Evolutionary conservation across 2,329 filamentous ascomycete species (phyloP).

Genomic region (Scytalidium lignicola): DNA sequence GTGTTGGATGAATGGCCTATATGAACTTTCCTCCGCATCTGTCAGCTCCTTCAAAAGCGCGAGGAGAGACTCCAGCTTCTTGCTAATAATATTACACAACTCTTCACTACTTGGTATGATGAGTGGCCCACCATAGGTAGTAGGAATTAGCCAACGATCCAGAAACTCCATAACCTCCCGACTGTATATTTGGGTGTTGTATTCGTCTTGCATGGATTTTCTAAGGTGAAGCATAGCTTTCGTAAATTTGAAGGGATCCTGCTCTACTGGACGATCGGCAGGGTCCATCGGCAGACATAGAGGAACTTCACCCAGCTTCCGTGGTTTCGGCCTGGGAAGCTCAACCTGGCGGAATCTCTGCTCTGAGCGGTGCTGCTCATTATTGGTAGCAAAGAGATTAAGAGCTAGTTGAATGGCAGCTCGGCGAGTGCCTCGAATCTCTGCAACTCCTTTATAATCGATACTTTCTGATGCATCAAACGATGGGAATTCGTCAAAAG

Average conservation of each 20-base stretch:
- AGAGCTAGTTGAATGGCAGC: slow-evolving; percentile 22
- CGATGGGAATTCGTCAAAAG: not conserved
- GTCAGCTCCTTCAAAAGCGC: not conserved
- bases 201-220: not conserved
- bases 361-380: slow-evolving; percentile 23
- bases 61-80: not conserved
- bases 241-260: slow-evolving; percentile 19
- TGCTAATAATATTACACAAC: not conserved
- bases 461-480: not conserved
- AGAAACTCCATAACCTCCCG: no score
- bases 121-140: not conserved
- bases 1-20: not conserved
- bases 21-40: not conserved
- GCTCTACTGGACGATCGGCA: slow-evolving; percentile 18
- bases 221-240: slow-evolving; percentile 12
- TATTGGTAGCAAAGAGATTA: slow-evolving; percentile 21
- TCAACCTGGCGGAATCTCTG: slow-evolving; percentile 20
- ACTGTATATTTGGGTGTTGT: no score
- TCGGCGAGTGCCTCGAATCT: slow-evolving; percentile 21
- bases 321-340: slow-evolving; percentile 8
- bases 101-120: not conserved
- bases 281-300: slow-evolving; percentile 18
- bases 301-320: slow-evolving; percentile 13
- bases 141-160: not conserved
- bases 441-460: slow-evolving; percentile 18